Conservation (phyloP, 1,139 yeast species). For the Geotrichum bryndzae region DNA sequence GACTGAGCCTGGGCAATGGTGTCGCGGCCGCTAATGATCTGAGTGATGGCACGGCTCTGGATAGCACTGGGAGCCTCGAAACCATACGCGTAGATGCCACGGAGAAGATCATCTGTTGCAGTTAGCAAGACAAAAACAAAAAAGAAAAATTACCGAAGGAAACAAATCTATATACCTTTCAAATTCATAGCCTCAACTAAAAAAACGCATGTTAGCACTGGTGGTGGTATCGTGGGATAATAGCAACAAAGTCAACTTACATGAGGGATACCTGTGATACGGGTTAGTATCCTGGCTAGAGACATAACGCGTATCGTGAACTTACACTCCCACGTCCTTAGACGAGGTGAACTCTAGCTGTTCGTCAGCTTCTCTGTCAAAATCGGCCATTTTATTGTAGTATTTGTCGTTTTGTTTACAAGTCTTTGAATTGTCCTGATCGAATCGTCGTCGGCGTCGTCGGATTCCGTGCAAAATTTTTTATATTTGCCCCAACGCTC, state of each 20-base stretch:
- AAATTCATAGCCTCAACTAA: constrained; percentile 20
- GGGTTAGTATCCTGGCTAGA: constrained; percentile 12
- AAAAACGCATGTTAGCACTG: constrained; percentile 2
- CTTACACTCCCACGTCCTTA: constrained; percentile 20
- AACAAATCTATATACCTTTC: constrained; percentile 14
- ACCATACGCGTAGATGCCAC: constrained; percentile 87
- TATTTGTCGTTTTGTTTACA: not conserved
- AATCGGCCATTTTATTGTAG: constrained; percentile 9
- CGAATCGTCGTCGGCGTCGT: not conserved
- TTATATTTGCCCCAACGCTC: not conserved
- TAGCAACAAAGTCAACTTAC: constrained; percentile 1
- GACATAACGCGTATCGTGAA: constrained; percentile 11
- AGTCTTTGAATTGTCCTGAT: not conserved
- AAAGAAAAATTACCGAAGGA: not conserved
- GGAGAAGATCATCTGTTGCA: constrained; percentile 16
- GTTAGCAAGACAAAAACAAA: not conserved
- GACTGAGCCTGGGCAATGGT: constrained; percentile 97
- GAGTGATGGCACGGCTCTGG: constrained; percentile 91
- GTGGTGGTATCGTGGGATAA: not conserved
- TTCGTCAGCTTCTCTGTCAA: constrained; percentile 21
- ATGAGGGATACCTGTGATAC: constrained; percentile 14
- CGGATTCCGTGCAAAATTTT: not conserved
- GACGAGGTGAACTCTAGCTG: constrained; percentile 19
- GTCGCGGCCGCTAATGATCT: constrained; percentile 84
- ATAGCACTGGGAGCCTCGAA: constrained; percentile 93